Conservation (phyloP, 2,329 filamentous ascomycete species). For the Cladosporium sp. region DNA sequence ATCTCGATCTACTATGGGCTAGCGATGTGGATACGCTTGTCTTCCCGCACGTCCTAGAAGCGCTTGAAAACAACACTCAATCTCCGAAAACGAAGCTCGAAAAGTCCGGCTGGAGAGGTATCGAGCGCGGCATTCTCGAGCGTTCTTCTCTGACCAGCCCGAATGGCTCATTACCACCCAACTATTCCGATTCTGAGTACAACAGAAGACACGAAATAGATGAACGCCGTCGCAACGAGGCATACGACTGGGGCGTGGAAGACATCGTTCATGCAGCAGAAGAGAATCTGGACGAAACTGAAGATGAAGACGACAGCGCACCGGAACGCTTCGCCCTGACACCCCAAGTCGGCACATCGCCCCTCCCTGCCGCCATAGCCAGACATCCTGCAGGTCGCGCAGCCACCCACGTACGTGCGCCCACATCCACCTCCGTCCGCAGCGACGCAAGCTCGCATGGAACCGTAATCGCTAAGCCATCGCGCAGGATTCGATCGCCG, state of each 20-base stretch:
- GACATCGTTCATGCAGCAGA: constrained; percentile 20
- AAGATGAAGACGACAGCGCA: constrained; percentile 22
- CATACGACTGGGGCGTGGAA: constrained; percentile 16
- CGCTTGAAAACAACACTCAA: constrained; percentile 63
- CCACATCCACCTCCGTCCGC: constrained; percentile 7
- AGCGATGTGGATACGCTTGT: constrained; percentile 77
- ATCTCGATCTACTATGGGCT: constrained; percentile 95
- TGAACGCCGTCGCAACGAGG: constrained; percentile 17
- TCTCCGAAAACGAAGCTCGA: constrained; percentile 22
- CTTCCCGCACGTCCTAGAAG: constrained; percentile 87
- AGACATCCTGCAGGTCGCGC: not conserved
- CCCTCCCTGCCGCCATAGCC: not conserved
- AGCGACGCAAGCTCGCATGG: constrained; percentile 12
- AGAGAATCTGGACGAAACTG: constrained; percentile 27
- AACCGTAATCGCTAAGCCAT: constrained; percentile 11
- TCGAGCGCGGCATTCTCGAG: constrained; percentile 18
- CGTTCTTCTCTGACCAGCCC: constrained; percentile 13
- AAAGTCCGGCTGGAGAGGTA: constrained; percentile 11
- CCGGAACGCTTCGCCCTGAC: constrained; percentile 13
- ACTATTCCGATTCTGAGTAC: constrained; percentile 27
- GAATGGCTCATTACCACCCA: constrained; percentile 24
- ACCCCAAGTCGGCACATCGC: not conserved
- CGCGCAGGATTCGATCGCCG: constrained; percentile 13
- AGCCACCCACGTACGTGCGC: constrained; percentile 6
- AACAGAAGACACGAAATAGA: constrained; percentile 12